These are phyloP conservation scores for Eurotiales sp. DNA, from an alignment of 2,329 filamentous ascomycete species.

Conservation along the genomic window DNA sequence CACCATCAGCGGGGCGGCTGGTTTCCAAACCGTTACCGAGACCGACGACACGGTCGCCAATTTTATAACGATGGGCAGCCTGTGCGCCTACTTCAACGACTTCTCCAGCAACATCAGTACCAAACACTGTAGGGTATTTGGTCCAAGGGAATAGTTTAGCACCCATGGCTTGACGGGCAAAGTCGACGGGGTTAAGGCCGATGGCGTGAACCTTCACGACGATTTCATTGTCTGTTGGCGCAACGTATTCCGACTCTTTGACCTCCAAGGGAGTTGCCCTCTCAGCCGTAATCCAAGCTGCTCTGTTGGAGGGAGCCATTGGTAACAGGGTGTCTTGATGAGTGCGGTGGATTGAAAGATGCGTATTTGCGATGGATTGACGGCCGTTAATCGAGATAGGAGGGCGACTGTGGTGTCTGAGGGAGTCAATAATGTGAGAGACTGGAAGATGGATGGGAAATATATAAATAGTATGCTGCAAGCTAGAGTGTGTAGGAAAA, in stretches of 20 bases:
- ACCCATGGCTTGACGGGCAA: slow-evolving; percentile 24
- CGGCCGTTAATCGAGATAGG: too few species aligned
- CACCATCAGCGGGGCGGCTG: slow-evolving; percentile 16
- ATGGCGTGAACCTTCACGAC: slow-evolving; percentile 21
- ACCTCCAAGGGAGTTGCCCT: slow-evolving; percentile 17
- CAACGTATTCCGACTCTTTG: slow-evolving; percentile 14
- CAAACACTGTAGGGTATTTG: slow-evolving; percentile 22
- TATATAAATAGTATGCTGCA: slow-evolving; percentile 2
- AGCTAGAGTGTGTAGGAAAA: too few species aligned
- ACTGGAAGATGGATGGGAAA: neutral
- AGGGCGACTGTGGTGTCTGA: too few species aligned
- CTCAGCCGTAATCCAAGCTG: slow-evolving; percentile 18
- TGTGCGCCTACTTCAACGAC: slow-evolving; percentile 24
- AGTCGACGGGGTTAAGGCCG: slow-evolving; percentile 31
- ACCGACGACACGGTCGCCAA: slow-evolving; percentile 26
- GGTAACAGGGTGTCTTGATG: neutral
- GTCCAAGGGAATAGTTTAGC: slow-evolving; percentile 19
- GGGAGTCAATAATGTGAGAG: too few species aligned
- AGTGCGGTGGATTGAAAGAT: neutral
- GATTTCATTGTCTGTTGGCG: slow-evolving; percentile 17
- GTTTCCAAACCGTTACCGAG: slow-evolving; percentile 16
- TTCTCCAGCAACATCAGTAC: slow-evolving; percentile 26
- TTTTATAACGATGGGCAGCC: slow-evolving; percentile 22
- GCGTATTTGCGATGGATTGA: too few species aligned
- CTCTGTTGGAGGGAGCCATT: slow-evolving; percentile 15